Evolutionary conservation across 768 basidiomycete genomes (phyloP), one percentile per base, ranked within the genome.

Genomic region (Brasilioporus rufonigricans): DNA sequence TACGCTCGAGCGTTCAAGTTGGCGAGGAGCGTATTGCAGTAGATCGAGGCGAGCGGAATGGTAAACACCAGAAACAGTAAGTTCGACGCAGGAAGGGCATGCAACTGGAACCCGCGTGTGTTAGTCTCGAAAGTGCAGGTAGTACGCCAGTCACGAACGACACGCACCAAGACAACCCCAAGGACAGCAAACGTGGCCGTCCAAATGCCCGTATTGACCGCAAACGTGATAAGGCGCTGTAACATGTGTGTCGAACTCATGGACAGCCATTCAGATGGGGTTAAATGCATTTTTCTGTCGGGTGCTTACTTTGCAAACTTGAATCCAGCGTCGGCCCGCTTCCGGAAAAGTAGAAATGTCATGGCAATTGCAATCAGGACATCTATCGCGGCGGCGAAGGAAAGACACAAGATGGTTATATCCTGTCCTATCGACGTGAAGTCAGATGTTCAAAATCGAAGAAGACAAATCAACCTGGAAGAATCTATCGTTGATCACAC

Each of bases 201-300:
- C 16, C 77, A 79, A 14, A 82, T 75, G 0, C 80, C 74, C 0
- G 55, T n/a, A n/a, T n/a, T n/a, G n/a, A n/a, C n/a, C n/a, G n/a
- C 36, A 21, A 56, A 63, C 6, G 65, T 26, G 3, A 24, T 45
- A 14, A 65, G 43, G 12, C 52, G 52, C 41, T 55, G 55, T n/a
- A n/a, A n/a, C n/a, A n/a, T n/a, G n/a, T n/a, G n/a, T n/a, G n/a
- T n/a, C n/a, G n/a, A n/a, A n/a, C n/a, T n/a, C n/a, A n/a, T n/a
- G n/a, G n/a, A n/a, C n/a, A n/a, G n/a, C n/a, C n/a, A n/a, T n/a
- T n/a, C n/a, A n/a, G n/a, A n/a, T n/a, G n/a, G n/a, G n/a, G n/a
- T n/a, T n/a, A n/a, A n/a, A n/a, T n/a, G n/a, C n/a, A n/a, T n/a
- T n/a, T n/a, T n/a, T n/a, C n/a, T n/a, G n/a, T n/a, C n/a, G n/a